These are phyloP conservation scores for Hepatocystis sp. DNA, from an alignment of 169 alveolate species.

Conservation along the genomic window DNA sequence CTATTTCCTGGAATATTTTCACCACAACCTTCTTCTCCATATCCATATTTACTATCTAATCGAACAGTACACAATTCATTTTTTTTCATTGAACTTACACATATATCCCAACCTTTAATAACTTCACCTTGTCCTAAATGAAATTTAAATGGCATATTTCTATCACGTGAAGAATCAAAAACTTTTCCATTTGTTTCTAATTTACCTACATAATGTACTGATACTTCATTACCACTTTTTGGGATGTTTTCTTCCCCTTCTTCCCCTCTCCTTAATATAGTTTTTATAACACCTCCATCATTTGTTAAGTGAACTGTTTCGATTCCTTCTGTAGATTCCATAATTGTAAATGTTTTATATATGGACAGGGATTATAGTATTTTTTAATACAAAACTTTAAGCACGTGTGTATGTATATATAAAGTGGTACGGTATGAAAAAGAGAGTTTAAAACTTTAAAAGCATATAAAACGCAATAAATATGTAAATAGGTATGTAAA, in stretches of 20 bases:
- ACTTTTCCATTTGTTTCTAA: slow-evolving; percentile 84
- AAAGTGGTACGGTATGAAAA: no score
- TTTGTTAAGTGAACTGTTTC: slow-evolving; percentile 55
- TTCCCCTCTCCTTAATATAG: slow-evolving; percentile 54
- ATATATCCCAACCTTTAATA: slow-evolving; percentile 87
- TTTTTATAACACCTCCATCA: slow-evolving; percentile 75
- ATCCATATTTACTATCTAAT: slow-evolving; percentile 81
- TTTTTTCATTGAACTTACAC: slow-evolving; percentile 84
- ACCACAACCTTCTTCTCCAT: slow-evolving; percentile 89
- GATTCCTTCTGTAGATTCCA: slow-evolving; percentile 3
- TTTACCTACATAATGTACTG: slow-evolving; percentile 89
- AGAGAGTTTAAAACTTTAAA: no score
- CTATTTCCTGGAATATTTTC: slow-evolving; percentile 87
- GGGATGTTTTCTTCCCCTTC: slow-evolving; percentile 81
- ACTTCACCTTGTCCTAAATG: slow-evolving; percentile 86
- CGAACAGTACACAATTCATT: slow-evolving; percentile 79
- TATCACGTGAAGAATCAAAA: slow-evolving; percentile 87
- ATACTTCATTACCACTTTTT: slow-evolving; percentile 87
- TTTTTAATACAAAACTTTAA: no score
- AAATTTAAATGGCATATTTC: slow-evolving; percentile 86
- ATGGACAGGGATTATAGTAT: no score
- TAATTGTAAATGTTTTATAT: not conserved
- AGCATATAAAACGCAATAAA: no score
- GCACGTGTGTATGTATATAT: no score
- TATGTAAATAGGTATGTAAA: no score